phyloP scores from a whole-genome alignment of 352 stramenopile genomes.

The Lagenidium giganteum region DNA sequence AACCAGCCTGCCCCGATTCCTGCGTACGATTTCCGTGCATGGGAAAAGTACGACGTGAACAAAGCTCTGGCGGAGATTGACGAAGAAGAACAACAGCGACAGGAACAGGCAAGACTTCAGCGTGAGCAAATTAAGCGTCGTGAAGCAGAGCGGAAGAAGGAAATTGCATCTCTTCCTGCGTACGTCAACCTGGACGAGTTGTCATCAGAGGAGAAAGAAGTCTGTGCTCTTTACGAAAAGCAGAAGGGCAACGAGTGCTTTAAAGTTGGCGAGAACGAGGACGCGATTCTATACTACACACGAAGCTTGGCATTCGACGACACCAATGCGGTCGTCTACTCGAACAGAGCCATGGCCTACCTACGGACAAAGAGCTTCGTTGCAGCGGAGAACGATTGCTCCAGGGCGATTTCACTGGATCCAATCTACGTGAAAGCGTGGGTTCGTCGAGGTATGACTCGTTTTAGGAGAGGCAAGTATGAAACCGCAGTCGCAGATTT shows the following conservation, averaged over 20 bases:
- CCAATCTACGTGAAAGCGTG: slow-evolving; percentile 85
- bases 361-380: slow-evolving; percentile 81
- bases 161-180: slow-evolving; percentile 50
- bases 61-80: slow-evolving; percentile 73
- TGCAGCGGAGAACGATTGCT: slow-evolving; percentile 84
- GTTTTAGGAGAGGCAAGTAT: slow-evolving; percentile 85
- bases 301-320: slow-evolving; percentile 82
- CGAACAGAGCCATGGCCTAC: slow-evolving; percentile 84
- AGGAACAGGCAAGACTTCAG: slow-evolving; percentile 29
- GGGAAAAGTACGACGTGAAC: slow-evolving; percentile 90
- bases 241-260: slow-evolving; percentile 95
- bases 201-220: slow-evolving; percentile 35
- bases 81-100: slow-evolving; percentile 28
- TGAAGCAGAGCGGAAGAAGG: slow-evolving; percentile 35
- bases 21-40: slow-evolving; percentile 89
- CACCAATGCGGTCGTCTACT: slow-evolving; percentile 69
- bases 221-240: slow-evolving; percentile 79
- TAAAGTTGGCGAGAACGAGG: slow-evolving; percentile 75
- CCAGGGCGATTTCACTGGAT: slow-evolving; percentile 70
- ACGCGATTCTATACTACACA: slow-evolving; percentile 86
- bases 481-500: slow-evolving; percentile 81
- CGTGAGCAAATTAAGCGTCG: slow-evolving; percentile 32
- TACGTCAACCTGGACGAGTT: slow-evolving; percentile 55
- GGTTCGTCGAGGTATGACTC: slow-evolving; percentile 82
- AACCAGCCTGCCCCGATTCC: slow-evolving; percentile 42